phyloP scores from a whole-genome alignment of 2,329 filamentous ascomycete species.

The Trichoderma lentiforme region DNA sequence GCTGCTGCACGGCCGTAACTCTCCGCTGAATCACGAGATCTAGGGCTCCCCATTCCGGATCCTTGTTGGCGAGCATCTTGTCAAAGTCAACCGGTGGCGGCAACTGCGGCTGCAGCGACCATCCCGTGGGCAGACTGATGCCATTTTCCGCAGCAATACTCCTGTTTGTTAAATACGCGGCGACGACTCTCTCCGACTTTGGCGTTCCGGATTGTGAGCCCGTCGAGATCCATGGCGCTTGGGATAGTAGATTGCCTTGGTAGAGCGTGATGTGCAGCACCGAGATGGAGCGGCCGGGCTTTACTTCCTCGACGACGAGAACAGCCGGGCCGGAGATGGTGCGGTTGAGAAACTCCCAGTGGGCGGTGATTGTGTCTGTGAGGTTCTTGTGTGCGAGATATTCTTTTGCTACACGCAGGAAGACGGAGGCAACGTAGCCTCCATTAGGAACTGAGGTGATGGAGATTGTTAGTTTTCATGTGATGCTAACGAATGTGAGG shows the following conservation, averaged over 20 bases:
- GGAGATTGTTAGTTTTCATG: background rate
- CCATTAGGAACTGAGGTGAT: slow-evolving; percentile 42
- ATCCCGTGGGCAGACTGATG: slow-evolving; percentile 29
- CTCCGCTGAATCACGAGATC: slow-evolving; percentile 23
- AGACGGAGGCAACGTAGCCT: slow-evolving; percentile 43
- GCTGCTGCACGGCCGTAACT: slow-evolving; percentile 28
- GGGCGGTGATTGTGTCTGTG: slow-evolving; percentile 37
- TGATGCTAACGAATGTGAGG: background rate
- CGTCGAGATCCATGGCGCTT: slow-evolving; percentile 36
- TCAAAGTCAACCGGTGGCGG: slow-evolving; percentile 28
- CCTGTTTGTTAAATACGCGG: slow-evolving; percentile 41
- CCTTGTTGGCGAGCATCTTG: slow-evolving; percentile 24
- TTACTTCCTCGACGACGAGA: slow-evolving; percentile 40
- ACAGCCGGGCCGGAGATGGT: slow-evolving; percentile 37
- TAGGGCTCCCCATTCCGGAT: slow-evolving; percentile 30
- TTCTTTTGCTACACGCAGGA: slow-evolving; percentile 35
- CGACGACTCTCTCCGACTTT: slow-evolving; percentile 30
- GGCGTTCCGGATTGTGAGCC: slow-evolving; percentile 22
- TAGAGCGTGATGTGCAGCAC: slow-evolving; percentile 42
- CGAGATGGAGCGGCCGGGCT: slow-evolving; percentile 40
- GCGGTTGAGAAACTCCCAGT: slow-evolving; percentile 42
- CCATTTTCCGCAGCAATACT: slow-evolving; percentile 33
- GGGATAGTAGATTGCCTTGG: slow-evolving; percentile 34
- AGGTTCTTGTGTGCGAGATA: slow-evolving; percentile 36
- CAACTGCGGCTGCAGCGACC: slow-evolving; percentile 21